A percentile compares a stretch with the other conserved stretches of the same genome.
These are phyloP conservation scores for Otatea glauca DNA, from an alignment of 176 grass and related monocot genomes.

Conservation along the genomic window DNA sequence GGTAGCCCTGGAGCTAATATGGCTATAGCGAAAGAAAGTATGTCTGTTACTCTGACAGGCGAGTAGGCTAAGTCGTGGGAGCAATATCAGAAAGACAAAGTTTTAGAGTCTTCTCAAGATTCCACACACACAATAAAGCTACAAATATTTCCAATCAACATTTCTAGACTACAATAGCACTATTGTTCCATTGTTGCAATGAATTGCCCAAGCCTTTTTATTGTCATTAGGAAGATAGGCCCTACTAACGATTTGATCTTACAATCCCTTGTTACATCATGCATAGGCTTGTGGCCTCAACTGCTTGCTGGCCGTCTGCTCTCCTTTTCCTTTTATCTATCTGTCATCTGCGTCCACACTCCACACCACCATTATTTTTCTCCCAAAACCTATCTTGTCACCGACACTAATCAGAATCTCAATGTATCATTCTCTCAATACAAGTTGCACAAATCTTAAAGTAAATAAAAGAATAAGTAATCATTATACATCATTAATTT, in stretches of 20 bases:
- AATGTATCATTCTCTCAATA: too few species aligned
- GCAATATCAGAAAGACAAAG: too few species aligned
- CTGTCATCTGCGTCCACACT: not conserved
- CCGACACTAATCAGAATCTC: conserved; percentile 9
- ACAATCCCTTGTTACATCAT: not conserved
- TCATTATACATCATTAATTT: too few species aligned
- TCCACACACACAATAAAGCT: too few species aligned
- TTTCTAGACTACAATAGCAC: not conserved
- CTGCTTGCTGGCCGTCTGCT: not conserved
- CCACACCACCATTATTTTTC: conserved; percentile 4
- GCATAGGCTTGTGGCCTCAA: not conserved
- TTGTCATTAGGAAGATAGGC: not conserved
- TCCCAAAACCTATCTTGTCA: not conserved
- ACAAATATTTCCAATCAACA: too few species aligned
- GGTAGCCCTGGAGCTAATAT: too few species aligned
- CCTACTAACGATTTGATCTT: conserved; percentile 27
- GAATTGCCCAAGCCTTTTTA: not conserved
- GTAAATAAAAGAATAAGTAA: too few species aligned
- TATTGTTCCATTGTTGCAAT: conserved; percentile 6
- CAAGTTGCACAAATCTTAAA: too few species aligned
- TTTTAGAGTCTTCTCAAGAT: too few species aligned
- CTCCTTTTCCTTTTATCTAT: not conserved
- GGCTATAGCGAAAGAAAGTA: too few species aligned
- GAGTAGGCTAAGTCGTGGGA: too few species aligned
- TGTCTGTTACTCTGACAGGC: too few species aligned